Evolutionary conservation across 2,329 filamentous ascomycete species (phyloP).

Genomic region (Verticillium dahliae): DNA sequence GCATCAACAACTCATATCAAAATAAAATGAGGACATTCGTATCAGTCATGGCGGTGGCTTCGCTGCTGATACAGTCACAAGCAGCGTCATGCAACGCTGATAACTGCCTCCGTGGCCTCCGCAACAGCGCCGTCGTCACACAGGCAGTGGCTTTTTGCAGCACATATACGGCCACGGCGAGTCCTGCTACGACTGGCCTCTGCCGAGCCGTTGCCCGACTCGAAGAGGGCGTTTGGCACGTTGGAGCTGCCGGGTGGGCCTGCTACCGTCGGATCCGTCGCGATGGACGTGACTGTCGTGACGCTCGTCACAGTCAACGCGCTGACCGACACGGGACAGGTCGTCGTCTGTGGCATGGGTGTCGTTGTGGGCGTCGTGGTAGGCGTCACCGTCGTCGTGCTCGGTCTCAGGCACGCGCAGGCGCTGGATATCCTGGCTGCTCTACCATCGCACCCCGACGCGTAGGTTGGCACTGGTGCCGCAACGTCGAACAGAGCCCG

Average conservation of each 20-base stretch:
- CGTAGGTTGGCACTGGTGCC: conserved; percentile 4
- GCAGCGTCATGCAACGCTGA: conserved; percentile 5
- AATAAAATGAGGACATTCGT: neutral
- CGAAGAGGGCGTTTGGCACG: conserved; percentile 1
- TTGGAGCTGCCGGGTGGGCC: neutral
- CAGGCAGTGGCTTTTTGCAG: neutral
- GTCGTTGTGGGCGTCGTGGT: neutral
- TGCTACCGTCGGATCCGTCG: neutral
- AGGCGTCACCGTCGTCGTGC: neutral
- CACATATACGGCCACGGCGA: neutral
- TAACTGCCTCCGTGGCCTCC: conserved; percentile 9
- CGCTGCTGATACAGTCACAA: neutral
- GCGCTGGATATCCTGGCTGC: neutral
- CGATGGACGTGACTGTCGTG: neutral
- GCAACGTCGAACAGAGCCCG: neutral
- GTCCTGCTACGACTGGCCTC: neutral
- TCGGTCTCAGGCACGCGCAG: neutral
- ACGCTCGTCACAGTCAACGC: neutral
- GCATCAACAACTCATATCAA: neutral
- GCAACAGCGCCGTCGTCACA: conserved; percentile 1
- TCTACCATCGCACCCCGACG: neutral
- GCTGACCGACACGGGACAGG: neutral
- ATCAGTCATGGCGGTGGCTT: neutral
- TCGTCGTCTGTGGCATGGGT: neutral
- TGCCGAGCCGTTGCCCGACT: neutral